Evolutionary conservation across 176 grass and related monocot genomes (phyloP), one percentile per base, ranked within the genome.

Genomic region (Oryza nivara): DNA sequence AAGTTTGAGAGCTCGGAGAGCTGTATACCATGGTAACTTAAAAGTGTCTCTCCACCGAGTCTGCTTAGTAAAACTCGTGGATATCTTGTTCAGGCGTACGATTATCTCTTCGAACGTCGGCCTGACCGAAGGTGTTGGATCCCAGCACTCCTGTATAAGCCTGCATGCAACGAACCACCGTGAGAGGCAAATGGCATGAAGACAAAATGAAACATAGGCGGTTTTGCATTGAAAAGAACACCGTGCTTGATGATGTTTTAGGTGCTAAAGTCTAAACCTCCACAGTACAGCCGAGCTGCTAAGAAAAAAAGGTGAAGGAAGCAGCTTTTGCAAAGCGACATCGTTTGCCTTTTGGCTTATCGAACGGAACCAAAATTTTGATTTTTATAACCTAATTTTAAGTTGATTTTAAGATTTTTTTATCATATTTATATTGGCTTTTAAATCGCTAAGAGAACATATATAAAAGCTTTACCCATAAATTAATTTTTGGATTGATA

Each of bases 71-170:
- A 22, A 86, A 51, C 25, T 86, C 19, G 71, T 64, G 16, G 68
- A 56, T 70, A 95, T 91, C 83, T 84, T 95, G 72, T 88, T 89
- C 82, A 97, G 82, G 14, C 92, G 88, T 40, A 76, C 67, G 77
- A 97, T 93, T 91, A 95, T 97, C 79, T 95, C 95, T 12, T 89
- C 74, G 60, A 95, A 97, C 25, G 87, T 86, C 67, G 95, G 91
- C 77, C 95, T 91, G 17, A 65, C 68, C 0, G 74, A 67, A 76
- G 90, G 92, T n/a, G 47, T 82, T 22, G 88, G 85, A 91, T 94
- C 74, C 95, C 95, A 95, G 80, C 95, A 97, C 70, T 91, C 91
- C 69, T 95, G 78, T 73, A 95, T 97, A 71, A 97, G 77, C 84
- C 95, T 97, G 81, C 54, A 64, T 64, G 65, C 43, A 84, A 65